phyloP scores from a whole-genome alignment of 73 alveolate genomes.

The Tetrahymena borealis region DNA sequence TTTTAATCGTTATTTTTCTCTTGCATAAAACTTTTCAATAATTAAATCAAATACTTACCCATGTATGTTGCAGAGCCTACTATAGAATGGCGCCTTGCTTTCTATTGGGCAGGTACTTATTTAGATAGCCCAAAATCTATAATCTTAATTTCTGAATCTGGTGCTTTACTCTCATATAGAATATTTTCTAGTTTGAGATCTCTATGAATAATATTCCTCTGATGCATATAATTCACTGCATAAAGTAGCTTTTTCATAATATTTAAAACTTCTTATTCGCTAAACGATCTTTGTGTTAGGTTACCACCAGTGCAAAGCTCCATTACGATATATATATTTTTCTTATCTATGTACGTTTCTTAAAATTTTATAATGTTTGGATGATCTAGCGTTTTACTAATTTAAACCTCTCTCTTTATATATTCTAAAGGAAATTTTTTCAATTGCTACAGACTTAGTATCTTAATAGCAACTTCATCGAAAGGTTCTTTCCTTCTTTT shows the following conservation, averaged over 20 bases:
- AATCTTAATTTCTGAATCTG: conserved; percentile 71
- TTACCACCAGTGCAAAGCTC: conserved; percentile 60
- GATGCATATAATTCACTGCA: conserved; percentile 67
- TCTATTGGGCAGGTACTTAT: background rate
- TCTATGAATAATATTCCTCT: conserved; percentile 59
- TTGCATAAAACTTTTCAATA: too few species aligned
- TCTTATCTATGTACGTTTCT: conserved; percentile 57
- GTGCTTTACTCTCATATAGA: conserved; percentile 47
- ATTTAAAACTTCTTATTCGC: conserved; percentile 52
- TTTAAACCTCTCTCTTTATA: conserved; percentile 13
- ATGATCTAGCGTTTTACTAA: conserved; percentile 27
- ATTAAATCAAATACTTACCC: too few species aligned
- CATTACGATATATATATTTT: conserved; percentile 54
- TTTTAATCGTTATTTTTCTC: too few species aligned
- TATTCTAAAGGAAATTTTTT: background rate
- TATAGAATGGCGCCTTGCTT: conserved; percentile 1
- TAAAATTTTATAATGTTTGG: conserved; percentile 54
- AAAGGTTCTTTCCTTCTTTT: background rate
- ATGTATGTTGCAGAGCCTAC: background rate
- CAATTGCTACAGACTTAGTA: background rate
- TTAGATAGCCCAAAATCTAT: conserved; percentile 77
- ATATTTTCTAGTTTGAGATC: conserved; percentile 75
- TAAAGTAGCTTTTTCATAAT: conserved; percentile 49
- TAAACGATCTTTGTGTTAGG: conserved; percentile 29
- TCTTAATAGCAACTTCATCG: background rate